Base-by-base conservation (phyloP, 2,329 filamentous ascomycete species). In the Fusarium mundagurra region DNA sequence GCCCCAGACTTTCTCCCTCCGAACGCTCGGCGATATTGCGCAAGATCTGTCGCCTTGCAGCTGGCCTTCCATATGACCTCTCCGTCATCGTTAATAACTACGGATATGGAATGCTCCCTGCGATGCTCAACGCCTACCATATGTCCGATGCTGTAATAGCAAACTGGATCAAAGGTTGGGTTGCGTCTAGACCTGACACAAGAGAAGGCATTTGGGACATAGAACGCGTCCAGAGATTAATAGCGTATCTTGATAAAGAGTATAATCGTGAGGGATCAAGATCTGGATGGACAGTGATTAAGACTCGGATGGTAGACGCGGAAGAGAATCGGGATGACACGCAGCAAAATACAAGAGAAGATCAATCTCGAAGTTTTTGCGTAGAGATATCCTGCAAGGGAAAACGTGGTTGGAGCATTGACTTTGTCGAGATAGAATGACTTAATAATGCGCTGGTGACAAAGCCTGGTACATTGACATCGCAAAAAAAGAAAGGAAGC, bases 181-280 rank as follows among this genome's bases (percentile, higher is more conserved):
- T 75, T 31, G 50, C 47, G 3, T 27, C 31, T 2, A 51, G 71
- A 14, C 73, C 72, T 9, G 33, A 63, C 4, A 48, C 65, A 1
- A 48, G 70, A 24, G 73, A 75, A 16, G 73, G 73, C 3, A 75
- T 75, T 29, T 75, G 73, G 73, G 71, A 75, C 29, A 66, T 73
- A 4, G 33, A 59, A 5, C 69, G 68, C 6, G 72, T 69, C 5
- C 66, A 73, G 10, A 63, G 67, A 29, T 14, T 75, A 3, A 62
- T 75, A 24, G 36, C 53, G 0, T 73, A 75, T 14, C 17, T 75
- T 4, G 73, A 75, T 12, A 54, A 38, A 44, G 72, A 75, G 33
- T 75, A 75, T 18, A 61, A 48, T 8, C 48, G 41, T 5, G 47
- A 57, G 17, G 62, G 73, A 6, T 61, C 69, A 1, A 53, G 69